Evolutionary conservation across 192 early-diverging fungal genomes (phyloP).

Genomic region (Bifiguratus adelaidae): DNA sequence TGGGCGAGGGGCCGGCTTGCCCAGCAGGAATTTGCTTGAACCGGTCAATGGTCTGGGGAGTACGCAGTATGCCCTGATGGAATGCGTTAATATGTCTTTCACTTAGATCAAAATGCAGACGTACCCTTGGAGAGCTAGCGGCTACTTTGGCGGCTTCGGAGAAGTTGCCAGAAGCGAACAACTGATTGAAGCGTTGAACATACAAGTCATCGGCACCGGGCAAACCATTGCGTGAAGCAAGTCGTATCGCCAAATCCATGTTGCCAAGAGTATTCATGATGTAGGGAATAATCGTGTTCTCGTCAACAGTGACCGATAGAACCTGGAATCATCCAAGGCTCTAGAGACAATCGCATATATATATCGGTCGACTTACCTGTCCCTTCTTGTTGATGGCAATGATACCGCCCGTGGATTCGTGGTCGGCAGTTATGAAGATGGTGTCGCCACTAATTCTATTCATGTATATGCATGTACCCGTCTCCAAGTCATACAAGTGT

Average conservation of each 20-base stretch:
- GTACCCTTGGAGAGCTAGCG: constrained; percentile 80
- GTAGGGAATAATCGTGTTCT: constrained; percentile 84
- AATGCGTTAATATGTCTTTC: not conserved
- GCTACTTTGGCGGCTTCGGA: constrained; percentile 91
- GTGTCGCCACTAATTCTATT: constrained; percentile 96
- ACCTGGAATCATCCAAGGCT: constrained; percentile 46
- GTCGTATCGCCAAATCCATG: constrained; percentile 77
- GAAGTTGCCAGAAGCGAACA: constrained; percentile 66
- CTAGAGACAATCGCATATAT: not conserved
- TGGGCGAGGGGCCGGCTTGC: constrained; percentile 77
- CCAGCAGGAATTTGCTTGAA: constrained; percentile 76
- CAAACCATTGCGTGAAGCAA: constrained; percentile 84
- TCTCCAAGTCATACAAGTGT: constrained; percentile 94
- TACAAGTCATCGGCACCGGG: constrained; percentile 92
- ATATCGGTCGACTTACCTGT: constrained; percentile 36
- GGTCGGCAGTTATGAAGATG: constrained; percentile 95
- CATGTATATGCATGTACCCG: constrained; percentile 91
- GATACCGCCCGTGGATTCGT: constrained; percentile 75
- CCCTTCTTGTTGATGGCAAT: constrained; percentile 96
- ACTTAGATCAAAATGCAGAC: not conserved
- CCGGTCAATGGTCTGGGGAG: constrained; percentile 86
- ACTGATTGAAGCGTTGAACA: constrained; percentile 80
- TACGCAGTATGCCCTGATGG: constrained; percentile 85
- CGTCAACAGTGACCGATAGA: constrained; percentile 88
- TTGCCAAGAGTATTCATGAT: constrained; percentile 76